phyloP scores from a whole-genome alignment of 139 green algal species.

The Chlorella sp. region DNA sequence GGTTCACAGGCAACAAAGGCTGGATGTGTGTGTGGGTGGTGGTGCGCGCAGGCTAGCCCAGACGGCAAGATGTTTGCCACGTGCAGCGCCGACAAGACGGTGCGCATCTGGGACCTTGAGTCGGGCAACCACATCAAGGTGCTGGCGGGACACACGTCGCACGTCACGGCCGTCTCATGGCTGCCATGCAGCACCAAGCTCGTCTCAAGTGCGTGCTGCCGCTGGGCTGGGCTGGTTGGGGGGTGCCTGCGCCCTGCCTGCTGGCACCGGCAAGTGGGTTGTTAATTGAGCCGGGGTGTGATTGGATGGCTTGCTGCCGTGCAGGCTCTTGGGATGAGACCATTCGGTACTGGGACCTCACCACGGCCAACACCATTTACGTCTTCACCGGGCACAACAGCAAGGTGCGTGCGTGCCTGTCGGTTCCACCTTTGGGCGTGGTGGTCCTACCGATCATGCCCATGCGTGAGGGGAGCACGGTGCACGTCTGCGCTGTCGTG shows the following conservation, averaged over 20 bases:
- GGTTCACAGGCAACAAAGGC: too few relatives aligned
- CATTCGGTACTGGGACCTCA: constrained; percentile 37
- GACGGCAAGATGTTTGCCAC: constrained; percentile 32
- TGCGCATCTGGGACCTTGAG: constrained; percentile 28
- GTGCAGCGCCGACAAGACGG: constrained; percentile 26
- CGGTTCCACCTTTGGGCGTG: neutral
- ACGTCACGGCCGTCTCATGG: constrained; percentile 30
- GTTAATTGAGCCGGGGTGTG: too few relatives aligned
- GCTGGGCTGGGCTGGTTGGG: too few relatives aligned
- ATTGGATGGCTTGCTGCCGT: too few relatives aligned
- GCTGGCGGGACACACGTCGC: constrained; percentile 32
- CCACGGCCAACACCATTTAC: constrained; percentile 18
- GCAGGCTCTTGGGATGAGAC: constrained; percentile 34
- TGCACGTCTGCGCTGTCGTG: too few relatives aligned
- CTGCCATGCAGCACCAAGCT: constrained; percentile 28
- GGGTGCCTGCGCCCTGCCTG: too few relatives aligned
- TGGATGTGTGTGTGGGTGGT: neutral
- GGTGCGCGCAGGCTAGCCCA: constrained; percentile 5
- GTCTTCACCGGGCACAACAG: constrained; percentile 35
- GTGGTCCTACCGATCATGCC: neutral
- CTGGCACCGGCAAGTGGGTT: too few relatives aligned
- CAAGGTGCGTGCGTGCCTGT: constrained; percentile 2
- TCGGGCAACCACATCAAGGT: constrained; percentile 19
- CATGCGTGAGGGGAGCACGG: too few relatives aligned
- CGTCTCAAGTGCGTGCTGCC: neutral